Percentiles rank a stretch among this genome's conserved stretches.
Conservation (phyloP, 257 asterid species). For the Capsicum rhomboideum region DNA sequence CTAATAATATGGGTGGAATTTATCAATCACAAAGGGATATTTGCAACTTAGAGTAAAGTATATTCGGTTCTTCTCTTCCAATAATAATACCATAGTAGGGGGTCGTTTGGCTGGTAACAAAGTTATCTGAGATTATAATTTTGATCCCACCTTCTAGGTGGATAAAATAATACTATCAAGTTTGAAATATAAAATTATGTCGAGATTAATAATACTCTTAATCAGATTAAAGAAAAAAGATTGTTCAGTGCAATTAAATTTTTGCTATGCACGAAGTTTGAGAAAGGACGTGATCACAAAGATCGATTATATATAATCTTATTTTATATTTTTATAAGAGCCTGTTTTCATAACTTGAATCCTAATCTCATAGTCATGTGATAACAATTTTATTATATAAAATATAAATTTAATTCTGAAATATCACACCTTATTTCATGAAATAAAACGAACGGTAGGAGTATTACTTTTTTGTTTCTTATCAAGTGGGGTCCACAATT, state of each 20-base stretch:
- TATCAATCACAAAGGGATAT: conserved; percentile 24
- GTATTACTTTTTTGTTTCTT: neutral
- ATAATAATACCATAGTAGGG: neutral
- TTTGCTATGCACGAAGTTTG: no score
- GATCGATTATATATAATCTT: no score
- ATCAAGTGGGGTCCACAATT: neutral
- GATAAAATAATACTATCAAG: no score
- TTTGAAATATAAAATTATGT: no score
- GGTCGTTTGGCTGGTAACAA: neutral
- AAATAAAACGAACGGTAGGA: neutral
- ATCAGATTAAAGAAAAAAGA: no score
- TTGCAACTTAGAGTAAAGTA: conserved; percentile 51
- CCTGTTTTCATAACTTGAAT: no score
- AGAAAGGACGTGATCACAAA: no score
- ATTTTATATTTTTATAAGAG: no score
- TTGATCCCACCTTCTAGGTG: no score
- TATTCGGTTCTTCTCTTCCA: conserved; percentile 27
- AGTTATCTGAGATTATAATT: neutral
- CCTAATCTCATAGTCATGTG: no score
- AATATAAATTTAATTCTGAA: neutral
- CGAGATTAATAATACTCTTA: no score
- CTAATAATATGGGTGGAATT: neutral
- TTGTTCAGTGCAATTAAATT: no score
- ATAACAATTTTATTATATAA: neutral
- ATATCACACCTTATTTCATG: neutral